These are phyloP conservation scores for Jacaranda mimosifolia DNA, from an alignment of 257 asterid species.

Conservation along the genomic window DNA sequence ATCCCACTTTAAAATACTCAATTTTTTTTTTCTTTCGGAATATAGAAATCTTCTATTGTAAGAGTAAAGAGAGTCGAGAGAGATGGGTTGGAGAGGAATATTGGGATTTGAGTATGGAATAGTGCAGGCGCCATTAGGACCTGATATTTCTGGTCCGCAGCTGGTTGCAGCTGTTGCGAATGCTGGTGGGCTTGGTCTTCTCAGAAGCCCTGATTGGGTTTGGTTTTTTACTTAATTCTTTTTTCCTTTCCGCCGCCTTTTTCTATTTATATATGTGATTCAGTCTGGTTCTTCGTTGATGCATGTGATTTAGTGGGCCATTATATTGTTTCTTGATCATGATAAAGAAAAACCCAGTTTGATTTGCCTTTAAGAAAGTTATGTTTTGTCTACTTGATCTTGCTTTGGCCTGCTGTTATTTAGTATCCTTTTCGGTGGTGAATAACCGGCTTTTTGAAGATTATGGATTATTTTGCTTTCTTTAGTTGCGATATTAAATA, in stretches of 20 bases:
- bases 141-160: constrained; percentile 85
- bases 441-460: background rate
- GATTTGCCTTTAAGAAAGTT: background rate
- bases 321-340: constrained; percentile 21
- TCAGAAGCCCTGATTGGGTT: constrained; percentile 88
- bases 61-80: constrained; percentile 3
- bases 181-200: constrained; percentile 77
- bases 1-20: background rate
- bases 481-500: background rate
- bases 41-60: background rate
- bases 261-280: background rate
- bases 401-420: background rate
- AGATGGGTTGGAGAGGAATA: constrained; percentile 91
- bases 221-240: background rate
- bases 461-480: too few relatives aligned
- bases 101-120: constrained; percentile 88
- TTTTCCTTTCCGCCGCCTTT: background rate
- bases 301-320: background rate
- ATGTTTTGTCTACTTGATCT: background rate
- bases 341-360: background rate
- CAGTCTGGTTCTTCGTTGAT: background rate
- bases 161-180: constrained; percentile 91
- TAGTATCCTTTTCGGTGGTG: background rate
- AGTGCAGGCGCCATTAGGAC: constrained; percentile 90
- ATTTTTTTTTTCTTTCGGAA: background rate